These are phyloP conservation scores for Jaenimonas drosophilae DNA, from an alignment of 208 protist genomes.

Conservation along the genomic window DNA sequence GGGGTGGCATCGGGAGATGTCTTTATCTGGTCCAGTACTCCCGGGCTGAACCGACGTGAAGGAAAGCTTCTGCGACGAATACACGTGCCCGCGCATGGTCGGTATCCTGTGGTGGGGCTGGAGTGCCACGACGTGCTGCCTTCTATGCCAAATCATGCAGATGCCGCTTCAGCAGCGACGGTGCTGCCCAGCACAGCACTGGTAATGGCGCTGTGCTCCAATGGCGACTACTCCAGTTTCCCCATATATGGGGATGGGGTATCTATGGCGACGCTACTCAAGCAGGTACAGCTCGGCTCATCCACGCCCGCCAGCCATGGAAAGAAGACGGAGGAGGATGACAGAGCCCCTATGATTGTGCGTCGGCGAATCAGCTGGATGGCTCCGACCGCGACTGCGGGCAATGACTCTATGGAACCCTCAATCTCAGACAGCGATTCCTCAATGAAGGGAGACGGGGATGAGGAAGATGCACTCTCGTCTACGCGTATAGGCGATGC, in stretches of 20 bases:
- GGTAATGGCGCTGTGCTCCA: conserved; percentile 10
- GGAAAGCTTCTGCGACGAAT: conserved; percentile 48
- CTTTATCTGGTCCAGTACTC: conserved; percentile 63
- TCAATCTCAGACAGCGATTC: too few species aligned
- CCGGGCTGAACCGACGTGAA: conserved; percentile 40
- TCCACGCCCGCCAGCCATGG: too few species aligned
- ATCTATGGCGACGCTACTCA: conserved; percentile 3
- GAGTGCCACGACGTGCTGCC: conserved; percentile 4
- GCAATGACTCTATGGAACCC: too few species aligned
- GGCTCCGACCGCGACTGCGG: too few species aligned
- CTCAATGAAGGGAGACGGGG: too few species aligned
- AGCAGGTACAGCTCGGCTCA: not conserved
- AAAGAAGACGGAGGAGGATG: too few species aligned
- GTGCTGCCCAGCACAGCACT: conserved; percentile 1
- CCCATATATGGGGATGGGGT: conserved; percentile 8
- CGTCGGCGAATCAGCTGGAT: too few species aligned
- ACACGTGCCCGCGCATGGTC: conserved; percentile 19
- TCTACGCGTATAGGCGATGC: too few species aligned
- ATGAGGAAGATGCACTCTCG: too few species aligned
- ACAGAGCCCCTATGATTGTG: too few species aligned
- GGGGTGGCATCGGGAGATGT: conserved; percentile 45
- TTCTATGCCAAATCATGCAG: not conserved
- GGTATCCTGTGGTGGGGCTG: conserved; percentile 48
- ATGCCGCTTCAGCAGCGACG: not conserved
- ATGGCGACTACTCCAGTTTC: conserved; percentile 7